Percentiles rank a stretch among this genome's conserved stretches.
phyloP scores from a whole-genome alignment of 352 stramenopile species.

The Phytophthora cactorum region DNA sequence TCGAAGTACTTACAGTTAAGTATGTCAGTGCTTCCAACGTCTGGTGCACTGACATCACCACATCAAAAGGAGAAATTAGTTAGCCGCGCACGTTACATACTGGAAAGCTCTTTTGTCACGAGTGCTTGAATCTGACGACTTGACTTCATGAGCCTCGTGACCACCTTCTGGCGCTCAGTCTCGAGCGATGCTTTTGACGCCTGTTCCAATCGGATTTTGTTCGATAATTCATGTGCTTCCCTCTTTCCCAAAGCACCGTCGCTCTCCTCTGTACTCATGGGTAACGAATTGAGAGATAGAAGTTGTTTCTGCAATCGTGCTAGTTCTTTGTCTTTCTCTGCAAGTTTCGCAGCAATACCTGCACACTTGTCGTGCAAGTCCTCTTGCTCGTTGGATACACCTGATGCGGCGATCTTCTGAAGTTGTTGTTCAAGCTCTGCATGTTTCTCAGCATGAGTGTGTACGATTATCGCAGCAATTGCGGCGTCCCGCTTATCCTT shows the following conservation, averaged over 20 bases:
- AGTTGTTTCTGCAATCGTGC: conserved; percentile 23
- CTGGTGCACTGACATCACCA: no score
- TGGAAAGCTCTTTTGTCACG: conserved; percentile 10
- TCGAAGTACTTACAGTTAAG: no score
- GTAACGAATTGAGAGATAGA: conserved; percentile 17
- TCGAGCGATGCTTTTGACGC: conserved; percentile 30
- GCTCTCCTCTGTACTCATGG: not conserved
- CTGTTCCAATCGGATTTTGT: conserved; percentile 27
- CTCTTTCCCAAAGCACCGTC: conserved; percentile 1
- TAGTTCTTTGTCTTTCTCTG: conserved; percentile 26
- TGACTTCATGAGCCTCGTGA: conserved; percentile 39
- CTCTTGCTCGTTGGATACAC: not conserved
- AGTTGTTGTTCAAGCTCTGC: conserved; percentile 9
- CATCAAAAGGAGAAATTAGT: no score
- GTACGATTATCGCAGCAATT: conserved; percentile 40
- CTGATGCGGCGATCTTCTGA: not conserved
- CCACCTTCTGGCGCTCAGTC: conserved; percentile 23
- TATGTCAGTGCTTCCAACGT: no score
- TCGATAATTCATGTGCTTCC: conserved; percentile 21
- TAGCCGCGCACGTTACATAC: not conserved
- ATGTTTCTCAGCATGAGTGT: not conserved
- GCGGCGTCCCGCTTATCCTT: conserved; percentile 35
- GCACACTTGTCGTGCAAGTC: conserved; percentile 25
- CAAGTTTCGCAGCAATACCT: conserved; percentile 22
- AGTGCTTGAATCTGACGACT: conserved; percentile 26